Base-by-base conservation (phyloP, 306 rosid genomes). In the Spatholobus suberectus region DNA sequence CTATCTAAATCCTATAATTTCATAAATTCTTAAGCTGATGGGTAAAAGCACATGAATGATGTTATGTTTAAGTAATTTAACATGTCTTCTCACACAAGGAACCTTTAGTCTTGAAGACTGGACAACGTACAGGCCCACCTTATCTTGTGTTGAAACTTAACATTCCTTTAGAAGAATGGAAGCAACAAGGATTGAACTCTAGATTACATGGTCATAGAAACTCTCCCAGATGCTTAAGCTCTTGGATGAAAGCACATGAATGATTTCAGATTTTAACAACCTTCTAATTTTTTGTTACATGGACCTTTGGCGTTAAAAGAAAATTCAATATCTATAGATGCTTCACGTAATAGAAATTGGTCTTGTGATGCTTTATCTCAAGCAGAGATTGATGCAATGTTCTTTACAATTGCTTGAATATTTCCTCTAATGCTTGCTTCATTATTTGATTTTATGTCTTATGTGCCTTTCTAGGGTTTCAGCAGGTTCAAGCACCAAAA, bases 401-500 rank as follows among this genome's bases (percentile, higher is more conserved):
- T 79, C 21, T 57, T 57, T 69, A 20, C 70, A 40, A 24, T 57
- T 81, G 49, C 70, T 71, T 6, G 24, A 47, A 26, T 68, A 46
- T 79, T 81, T 32, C 54, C 15, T 69, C 12, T 13, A 57, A 58
- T 17, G 79, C 68, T 72, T 72, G 52, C 63, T 38, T 82, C 73
- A 8, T 71, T 23, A 40, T 76, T 79, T 76, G 47, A 71, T 51
- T 82, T 47, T 54, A 1, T 81, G 24, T 81, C 5, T 46, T 81
- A 5, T 81, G 73, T 76, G 73, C 67, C 55, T 77, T 65, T 83
- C 18, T 66, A 94, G 97, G 89, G 78, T 80, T 85, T 78, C 86
- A 49, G 81, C 83, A 21, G 88, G 90, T 89, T 70, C 88, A 74
- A 79, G 89, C 67, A 23, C 79, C 44, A 88, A 79, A 83, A 59